phyloP scores from a whole-genome alignment of 257 asterid genomes.

The Solanum peruvianum region DNA sequence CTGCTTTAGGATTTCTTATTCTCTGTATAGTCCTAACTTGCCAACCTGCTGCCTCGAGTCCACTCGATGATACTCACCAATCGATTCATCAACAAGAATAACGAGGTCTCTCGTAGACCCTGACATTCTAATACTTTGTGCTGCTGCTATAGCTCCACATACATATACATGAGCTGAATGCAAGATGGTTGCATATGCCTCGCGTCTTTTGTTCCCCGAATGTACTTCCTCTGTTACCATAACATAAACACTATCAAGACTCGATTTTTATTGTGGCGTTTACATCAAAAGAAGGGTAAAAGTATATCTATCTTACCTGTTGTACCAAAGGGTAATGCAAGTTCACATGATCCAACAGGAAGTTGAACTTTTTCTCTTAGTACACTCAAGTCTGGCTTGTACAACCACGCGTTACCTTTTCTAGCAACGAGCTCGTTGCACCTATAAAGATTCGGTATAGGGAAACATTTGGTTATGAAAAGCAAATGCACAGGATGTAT shows the following conservation, averaged over 20 bases:
- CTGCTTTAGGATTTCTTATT: constrained; percentile 82
- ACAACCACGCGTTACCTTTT: constrained; percentile 50
- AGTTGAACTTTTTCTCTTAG: constrained; percentile 54
- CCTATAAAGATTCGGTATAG: constrained; percentile 50
- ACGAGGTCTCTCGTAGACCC: constrained; percentile 87
- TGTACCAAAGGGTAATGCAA: constrained; percentile 65
- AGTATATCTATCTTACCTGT: constrained; percentile 23
- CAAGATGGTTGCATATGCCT: constrained; percentile 87
- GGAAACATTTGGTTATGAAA: constrained; percentile 54
- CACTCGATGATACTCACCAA: constrained; percentile 59
- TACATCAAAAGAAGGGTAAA: not conserved
- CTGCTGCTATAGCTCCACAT: constrained; percentile 93
- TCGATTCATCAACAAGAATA: constrained; percentile 73
- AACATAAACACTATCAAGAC: not conserved
- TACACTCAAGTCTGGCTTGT: constrained; percentile 34
- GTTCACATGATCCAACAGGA: constrained; percentile 87
- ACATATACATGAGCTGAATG: constrained; percentile 85
- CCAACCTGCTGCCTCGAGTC: constrained; percentile 84
- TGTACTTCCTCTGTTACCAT: constrained; percentile 22
- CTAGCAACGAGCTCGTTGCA: constrained; percentile 49
- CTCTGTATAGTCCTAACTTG: constrained; percentile 53
- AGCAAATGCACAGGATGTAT: constrained; percentile 40
- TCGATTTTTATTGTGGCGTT: not conserved
- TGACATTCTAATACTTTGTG: constrained; percentile 73
- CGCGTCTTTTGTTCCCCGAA: constrained; percentile 33